Percentiles rank a stretch among this genome's conserved stretches.
These are phyloP conservation scores for Acanthamoeba lugdunensis DNA, from an alignment of 208 protist genomes.

Conservation along the genomic window DNA sequence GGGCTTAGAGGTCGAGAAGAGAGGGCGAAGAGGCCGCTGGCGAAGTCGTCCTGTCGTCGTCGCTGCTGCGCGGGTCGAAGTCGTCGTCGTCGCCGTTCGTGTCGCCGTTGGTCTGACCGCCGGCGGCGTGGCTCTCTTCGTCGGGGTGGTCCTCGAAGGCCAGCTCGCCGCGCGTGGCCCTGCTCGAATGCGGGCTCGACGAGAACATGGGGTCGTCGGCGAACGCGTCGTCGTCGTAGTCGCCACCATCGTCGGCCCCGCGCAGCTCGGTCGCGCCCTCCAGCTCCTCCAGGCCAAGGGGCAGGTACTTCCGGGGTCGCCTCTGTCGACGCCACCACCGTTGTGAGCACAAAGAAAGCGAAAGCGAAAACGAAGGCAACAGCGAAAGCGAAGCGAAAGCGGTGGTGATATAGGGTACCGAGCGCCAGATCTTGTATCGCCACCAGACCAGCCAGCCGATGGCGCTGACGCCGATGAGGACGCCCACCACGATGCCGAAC, in stretches of 20 bases:
- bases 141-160: not conserved
- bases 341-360: not conserved
- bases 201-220: slow-evolving; percentile 55
- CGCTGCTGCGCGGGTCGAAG: slow-evolving; percentile 2
- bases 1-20: slow-evolving; percentile 31
- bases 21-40: not conserved
- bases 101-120: not conserved
- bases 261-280: slow-evolving; percentile 22
- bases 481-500: slow-evolving; percentile 25
- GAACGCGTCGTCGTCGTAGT: slow-evolving; percentile 42
- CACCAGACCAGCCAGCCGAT: slow-evolving; percentile 63
- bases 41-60: not conserved
- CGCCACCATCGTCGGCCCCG: not conserved
- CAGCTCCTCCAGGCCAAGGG: slow-evolving; percentile 55
- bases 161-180: not conserved
- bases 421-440: slow-evolving; percentile 67
- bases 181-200: not conserved
- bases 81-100: not conserved
- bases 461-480: slow-evolving; percentile 47
- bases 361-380: not conserved
- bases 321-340: not conserved
- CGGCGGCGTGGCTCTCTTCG: not conserved
- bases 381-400: too few relatives aligned
- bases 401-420: not conserved
- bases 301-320: slow-evolving; percentile 31